Percentiles rank a stretch among this genome's conserved stretches.
These are phyloP conservation scores for Elsinoe australis DNA, from an alignment of 2,329 filamentous ascomycete species.

Conservation along the genomic window DNA sequence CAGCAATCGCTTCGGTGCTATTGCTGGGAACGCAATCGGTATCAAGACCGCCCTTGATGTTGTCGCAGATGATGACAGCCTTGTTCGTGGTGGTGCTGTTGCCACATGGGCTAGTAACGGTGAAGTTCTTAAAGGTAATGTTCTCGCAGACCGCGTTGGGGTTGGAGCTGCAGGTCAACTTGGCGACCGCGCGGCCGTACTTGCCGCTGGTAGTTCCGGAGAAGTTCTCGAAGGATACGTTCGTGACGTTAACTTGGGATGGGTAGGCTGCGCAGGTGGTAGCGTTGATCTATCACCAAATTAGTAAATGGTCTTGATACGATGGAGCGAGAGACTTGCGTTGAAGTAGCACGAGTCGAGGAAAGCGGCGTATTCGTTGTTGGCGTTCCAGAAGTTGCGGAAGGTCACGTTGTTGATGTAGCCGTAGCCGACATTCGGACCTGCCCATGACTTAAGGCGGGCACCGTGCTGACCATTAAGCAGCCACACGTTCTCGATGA, in stretches of 20 bases:
- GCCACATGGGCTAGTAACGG: conserved; percentile 46
- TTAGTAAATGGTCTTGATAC: background rate
- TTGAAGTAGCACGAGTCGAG: conserved; percentile 25
- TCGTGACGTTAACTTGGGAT: conserved; percentile 51
- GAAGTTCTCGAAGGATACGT: conserved; percentile 53
- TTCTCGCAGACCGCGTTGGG: conserved; percentile 45
- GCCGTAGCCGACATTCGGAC: conserved; percentile 50
- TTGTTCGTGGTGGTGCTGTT: conserved; percentile 17
- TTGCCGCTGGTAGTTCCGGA: conserved; percentile 50
- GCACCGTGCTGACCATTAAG: conserved; percentile 45
- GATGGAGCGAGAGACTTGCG: background rate
- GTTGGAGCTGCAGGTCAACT: conserved; percentile 44
- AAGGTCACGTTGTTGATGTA: conserved; percentile 55
- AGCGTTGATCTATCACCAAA: conserved; percentile 36
- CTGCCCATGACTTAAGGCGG: conserved; percentile 56
- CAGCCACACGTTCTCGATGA: conserved; percentile 38
- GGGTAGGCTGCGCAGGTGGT: conserved; percentile 48
- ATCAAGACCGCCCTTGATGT: conserved; percentile 34
- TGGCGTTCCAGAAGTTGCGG: conserved; percentile 5
- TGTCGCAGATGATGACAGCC: conserved; percentile 11
- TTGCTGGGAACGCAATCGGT: conserved; percentile 17
- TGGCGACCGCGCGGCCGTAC: conserved; percentile 48
- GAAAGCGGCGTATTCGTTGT: conserved; percentile 6
- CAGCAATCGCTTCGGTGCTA: conserved; percentile 4
- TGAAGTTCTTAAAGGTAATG: conserved; percentile 49